Evolutionary conservation across 805 yeast species (phyloP).

Genomic region (Torulaspora microellipsoides): DNA sequence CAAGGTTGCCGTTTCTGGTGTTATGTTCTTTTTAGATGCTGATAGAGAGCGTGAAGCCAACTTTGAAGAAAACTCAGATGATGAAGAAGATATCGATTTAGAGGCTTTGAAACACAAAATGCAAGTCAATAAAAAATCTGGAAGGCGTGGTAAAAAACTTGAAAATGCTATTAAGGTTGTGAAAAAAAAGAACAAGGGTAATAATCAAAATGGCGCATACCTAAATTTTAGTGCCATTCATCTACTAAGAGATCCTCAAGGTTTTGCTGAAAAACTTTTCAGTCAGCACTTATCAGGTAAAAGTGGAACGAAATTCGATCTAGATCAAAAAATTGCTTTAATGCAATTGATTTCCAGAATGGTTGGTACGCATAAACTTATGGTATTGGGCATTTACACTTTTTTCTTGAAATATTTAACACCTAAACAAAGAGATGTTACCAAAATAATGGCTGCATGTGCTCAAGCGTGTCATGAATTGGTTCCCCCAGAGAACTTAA

Average conservation of each 20-base stretch:
- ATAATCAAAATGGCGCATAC: constrained; percentile 43
- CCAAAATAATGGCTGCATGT: constrained; percentile 92
- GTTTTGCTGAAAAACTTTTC: constrained; percentile 85
- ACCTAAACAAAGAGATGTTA: constrained; percentile 91
- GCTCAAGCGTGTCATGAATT: constrained; percentile 97
- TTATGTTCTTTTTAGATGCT: constrained; percentile 86
- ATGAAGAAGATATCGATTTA: constrained; percentile 72
- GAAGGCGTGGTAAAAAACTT: constrained; percentile 74
- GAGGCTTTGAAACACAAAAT: constrained; percentile 71
- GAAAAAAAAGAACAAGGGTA: constrained; percentile 57
- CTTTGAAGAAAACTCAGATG: constrained; percentile 61
- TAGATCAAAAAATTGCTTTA: constrained; percentile 85
- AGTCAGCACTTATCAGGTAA: constrained; percentile 67
- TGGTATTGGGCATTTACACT: constrained; percentile 84
- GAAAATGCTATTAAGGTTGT: constrained; percentile 66
- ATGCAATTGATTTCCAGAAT: constrained; percentile 84
- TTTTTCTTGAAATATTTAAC: constrained; percentile 84
- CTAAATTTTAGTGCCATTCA: constrained; percentile 94
- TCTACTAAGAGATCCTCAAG: constrained; percentile 92
- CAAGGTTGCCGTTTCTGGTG: constrained; percentile 87
- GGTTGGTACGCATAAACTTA: constrained; percentile 91
- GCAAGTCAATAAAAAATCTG: constrained; percentile 75
- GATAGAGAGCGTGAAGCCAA: constrained; percentile 76
- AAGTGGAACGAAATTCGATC: constrained; percentile 61
- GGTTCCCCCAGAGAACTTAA: constrained; percentile 91